A percentile compares a stretch with the other conserved stretches of the same genome.
phyloP scores from a whole-genome alignment of 2,329 filamentous ascomycete genomes.

The Aspergillus melleus region DNA sequence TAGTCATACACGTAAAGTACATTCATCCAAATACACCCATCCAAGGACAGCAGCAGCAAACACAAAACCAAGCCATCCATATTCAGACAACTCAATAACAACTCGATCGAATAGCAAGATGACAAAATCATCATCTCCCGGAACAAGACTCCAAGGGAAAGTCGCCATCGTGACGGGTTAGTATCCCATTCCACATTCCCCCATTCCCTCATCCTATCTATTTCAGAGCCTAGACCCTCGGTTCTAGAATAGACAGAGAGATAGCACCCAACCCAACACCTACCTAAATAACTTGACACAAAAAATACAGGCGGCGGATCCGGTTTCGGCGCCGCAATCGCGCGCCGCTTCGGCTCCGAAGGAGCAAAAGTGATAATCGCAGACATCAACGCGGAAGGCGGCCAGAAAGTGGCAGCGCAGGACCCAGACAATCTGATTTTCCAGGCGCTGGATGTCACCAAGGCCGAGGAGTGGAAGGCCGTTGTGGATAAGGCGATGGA shows the following conservation, averaged over 20 bases:
- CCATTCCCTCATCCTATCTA: background rate
- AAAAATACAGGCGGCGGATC: slow-evolving; percentile 38
- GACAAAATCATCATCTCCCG: slow-evolving; percentile 14
- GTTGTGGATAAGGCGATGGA: slow-evolving; percentile 31
- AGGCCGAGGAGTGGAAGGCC: slow-evolving; percentile 33
- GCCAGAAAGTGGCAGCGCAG: slow-evolving; percentile 32
- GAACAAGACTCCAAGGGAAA: slow-evolving; percentile 43
- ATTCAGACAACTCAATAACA: no score
- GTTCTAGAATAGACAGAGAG: no score
- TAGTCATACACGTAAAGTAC: no score
- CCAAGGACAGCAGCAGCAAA: no score
- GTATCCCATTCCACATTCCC: background rate
- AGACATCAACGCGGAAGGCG: slow-evolving; percentile 42
- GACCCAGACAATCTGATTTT: slow-evolving; percentile 32
- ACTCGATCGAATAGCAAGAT: background rate
- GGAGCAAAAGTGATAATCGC: slow-evolving; percentile 44
- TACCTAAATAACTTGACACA: background rate
- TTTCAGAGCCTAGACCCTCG: no score
- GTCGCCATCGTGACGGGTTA: slow-evolving; percentile 49
- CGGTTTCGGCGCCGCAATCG: slow-evolving; percentile 45
- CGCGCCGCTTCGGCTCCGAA: slow-evolving; percentile 40
- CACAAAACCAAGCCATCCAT: no score
- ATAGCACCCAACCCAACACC: background rate
- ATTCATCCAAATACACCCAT: no score
- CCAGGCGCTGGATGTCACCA: slow-evolving; percentile 38